These are phyloP conservation scores for Leptographium lundbergii DNA, from an alignment of 2,329 filamentous ascomycete species.

Conservation along the genomic window DNA sequence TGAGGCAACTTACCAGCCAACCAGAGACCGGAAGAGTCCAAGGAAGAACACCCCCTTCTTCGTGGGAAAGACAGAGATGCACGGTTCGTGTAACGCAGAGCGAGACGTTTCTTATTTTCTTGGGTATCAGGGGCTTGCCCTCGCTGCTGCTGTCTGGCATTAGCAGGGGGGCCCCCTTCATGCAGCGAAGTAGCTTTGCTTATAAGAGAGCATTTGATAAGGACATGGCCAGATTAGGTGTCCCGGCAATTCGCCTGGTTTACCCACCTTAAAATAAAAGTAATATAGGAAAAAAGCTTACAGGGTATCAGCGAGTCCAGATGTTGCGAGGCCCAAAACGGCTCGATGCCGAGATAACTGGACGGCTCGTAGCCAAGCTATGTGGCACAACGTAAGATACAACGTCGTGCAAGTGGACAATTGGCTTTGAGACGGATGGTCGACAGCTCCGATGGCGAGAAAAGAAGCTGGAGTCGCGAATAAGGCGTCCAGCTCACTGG, in stretches of 20 bases:
- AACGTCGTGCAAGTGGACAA: no score
- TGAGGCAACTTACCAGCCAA: conserved; percentile 1
- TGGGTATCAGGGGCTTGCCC: neutral
- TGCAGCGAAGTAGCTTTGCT: neutral
- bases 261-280: conserved; percentile 3
- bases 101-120: neutral
- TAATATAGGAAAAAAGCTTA: neutral
- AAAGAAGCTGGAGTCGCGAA: neutral
- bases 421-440: no score
- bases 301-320: neutral
- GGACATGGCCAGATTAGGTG: conserved; percentile 1
- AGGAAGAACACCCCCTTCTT: neutral
- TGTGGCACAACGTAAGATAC: no score
- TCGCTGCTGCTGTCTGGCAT: neutral
- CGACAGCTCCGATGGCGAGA: neutral
- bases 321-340: neutral
- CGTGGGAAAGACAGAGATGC: neutral
- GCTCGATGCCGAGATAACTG: neutral
- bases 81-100: neutral
- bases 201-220: neutral
- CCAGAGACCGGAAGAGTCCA: neutral
- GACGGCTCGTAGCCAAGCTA: neutral
- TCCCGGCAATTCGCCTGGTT: conserved; percentile 1
- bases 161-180: conserved; percentile 4
- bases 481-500: neutral